Base-by-base conservation (phyloP, 192 early-diverging fungal genomes). In the Gaertneriomyces semiglobifer region DNA sequence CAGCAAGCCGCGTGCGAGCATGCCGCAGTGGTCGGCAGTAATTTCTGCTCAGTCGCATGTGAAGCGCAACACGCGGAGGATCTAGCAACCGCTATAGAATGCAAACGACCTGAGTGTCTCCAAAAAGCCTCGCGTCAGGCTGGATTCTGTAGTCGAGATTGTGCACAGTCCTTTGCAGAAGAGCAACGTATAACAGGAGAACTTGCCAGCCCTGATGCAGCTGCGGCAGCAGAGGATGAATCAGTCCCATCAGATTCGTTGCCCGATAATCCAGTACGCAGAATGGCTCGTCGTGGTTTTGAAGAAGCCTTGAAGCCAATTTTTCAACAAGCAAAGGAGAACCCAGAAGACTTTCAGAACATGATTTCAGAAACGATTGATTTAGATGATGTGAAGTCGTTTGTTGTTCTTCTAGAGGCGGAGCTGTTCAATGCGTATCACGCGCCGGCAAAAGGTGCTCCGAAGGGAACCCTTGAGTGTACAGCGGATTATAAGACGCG, bases 401-500 rank as follows among this genome's bases (percentile, higher is more conserved):
- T 77, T 51, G 75, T 66, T 9, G 58, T 51, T 6, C n/a, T 14
- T 9, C 45, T 82, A 18, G 78, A 82, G 53, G 61, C 69, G 14
- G 75, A n/a, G 54, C 48, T 82, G 42, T 80, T 73, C 67, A 72
- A 74, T 44, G 42, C 58, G 33, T 74, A 53, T 8, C 33, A 53
- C 6, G 44, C 53, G 5, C 41, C 59, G 38, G 39, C 8, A 0
- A 41, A 61, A 38, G 54, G 55, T 0, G 58, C 20, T 50, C 12
- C 44, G 25, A 38, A 5, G 18, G 58, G 52, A 11, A 62, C 41
- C 3, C 18, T 63, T n/a, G 65, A 64, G 16, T 55, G 41, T 16
- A 42, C 14, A 60, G 42, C 66, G 54, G 65, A 66, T 71, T 82
- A 82, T 48, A 78, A 75, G 55, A 39, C 39, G 40, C 77, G 75